Conservation (phyloP, 2,329 filamentous ascomycete genomes). For the Fonsecaea nubica region DNA sequence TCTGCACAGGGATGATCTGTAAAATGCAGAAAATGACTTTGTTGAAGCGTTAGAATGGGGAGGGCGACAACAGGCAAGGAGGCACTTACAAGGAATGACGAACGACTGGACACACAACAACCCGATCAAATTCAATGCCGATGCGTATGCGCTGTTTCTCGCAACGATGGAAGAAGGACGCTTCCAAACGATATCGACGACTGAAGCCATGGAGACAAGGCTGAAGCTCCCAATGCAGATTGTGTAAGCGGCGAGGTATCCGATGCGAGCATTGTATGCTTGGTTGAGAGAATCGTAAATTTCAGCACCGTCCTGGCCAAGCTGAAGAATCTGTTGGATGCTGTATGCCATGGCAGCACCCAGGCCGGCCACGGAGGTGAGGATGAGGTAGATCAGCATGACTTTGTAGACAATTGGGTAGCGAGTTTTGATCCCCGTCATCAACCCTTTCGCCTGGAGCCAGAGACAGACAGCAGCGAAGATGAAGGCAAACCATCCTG, state of each 20-base stretch:
- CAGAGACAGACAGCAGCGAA: constrained; percentile 34
- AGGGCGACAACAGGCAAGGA: not conserved
- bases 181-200: constrained; percentile 31
- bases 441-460: constrained; percentile 33
- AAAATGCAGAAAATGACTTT: constrained; percentile 36
- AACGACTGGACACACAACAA: constrained; percentile 34
- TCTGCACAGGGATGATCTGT: constrained; percentile 20
- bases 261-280: constrained; percentile 12
- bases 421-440: constrained; percentile 27
- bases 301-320: constrained; percentile 10
- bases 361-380: constrained; percentile 23
- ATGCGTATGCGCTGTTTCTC: constrained; percentile 26
- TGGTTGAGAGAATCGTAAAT: not conserved
- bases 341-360: constrained; percentile 21
- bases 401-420: constrained; percentile 21
- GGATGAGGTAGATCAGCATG: constrained; percentile 27
- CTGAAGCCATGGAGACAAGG: constrained; percentile 30
- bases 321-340: constrained; percentile 24
- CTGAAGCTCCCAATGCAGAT: constrained; percentile 33
- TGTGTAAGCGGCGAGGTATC: constrained; percentile 25
- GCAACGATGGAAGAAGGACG: constrained; percentile 29
- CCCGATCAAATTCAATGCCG: constrained; percentile 35
- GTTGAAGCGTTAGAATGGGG: constrained; percentile 1
- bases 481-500: constrained; percentile 28
- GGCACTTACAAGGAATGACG: constrained; percentile 33